Base-by-base conservation (phyloP, 306 rosid genomes). In the Arachis stenosperma region DNA sequence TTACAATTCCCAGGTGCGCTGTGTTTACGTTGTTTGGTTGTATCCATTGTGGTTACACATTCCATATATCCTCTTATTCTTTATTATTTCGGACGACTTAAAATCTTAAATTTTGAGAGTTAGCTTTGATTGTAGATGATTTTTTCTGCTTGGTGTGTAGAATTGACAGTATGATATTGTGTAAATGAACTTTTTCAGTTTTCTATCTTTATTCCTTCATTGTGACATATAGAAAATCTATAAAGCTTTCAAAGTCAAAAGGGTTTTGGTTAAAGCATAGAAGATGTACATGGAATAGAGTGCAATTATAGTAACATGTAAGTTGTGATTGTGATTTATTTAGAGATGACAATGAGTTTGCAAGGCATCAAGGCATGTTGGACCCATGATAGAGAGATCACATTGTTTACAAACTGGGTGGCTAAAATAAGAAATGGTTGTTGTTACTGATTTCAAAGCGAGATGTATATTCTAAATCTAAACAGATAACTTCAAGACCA, bases 1-100 rank as follows among this genome's bases (percentile, higher is more conserved):
- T 95, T 40, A 85, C 92, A 33, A 87, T 91, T 66, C 95, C 98
- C 12, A 90, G 98, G 99, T 95, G 74, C 70, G 87, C 63, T 68
- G 30, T 75, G 30, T 17, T 65, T 74, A 46, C 69, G 58, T 13
- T 64, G 17, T 60, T 30, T 52, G 36, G 33, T 40, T 36, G 37
- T 65, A 64, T 36, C 51, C 29, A 15, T 47, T 76, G 75, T 37
- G 41, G 15, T 56, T 70, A 47, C 33, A 66, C 48, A 11, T 63
- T 13, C 64, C 59, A 17, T 15, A 6, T 29, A 12, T 67, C 74
- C 75, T 29, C 29, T 37, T 53, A 46, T 36, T 63, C 37, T 43
- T 68, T 44, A 52, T 44, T 59, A 41, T 40, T 67, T 66, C 12
- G 13, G 33, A 37, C 17, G 67, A 36, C 73, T 46, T 74, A 17